Conservation (phyloP, 192 early-diverging fungal genomes). For the Oehlia diaphana region DNA sequence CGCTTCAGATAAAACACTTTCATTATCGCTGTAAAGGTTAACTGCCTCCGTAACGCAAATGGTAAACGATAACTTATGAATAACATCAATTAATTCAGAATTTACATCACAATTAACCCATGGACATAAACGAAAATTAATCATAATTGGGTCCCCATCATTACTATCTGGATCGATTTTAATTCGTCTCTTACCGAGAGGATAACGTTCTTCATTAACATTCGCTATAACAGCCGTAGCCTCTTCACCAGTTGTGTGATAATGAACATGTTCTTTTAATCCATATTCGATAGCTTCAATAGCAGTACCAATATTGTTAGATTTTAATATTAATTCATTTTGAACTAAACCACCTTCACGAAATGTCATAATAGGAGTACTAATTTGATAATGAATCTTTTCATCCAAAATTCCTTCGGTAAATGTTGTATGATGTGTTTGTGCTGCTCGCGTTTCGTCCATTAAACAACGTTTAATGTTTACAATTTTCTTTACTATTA, state of each 20-base stretch:
- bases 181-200: slow-evolving; percentile 31
- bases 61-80: slow-evolving; percentile 8
- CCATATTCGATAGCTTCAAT: slow-evolving; percentile 36
- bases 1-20: too few species aligned
- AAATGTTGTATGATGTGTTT: not conserved
- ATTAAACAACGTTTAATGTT: slow-evolving; percentile 35
- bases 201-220: slow-evolving; percentile 32
- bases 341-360: slow-evolving; percentile 41
- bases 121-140: slow-evolving; percentile 8
- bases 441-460: too few species aligned
- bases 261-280: slow-evolving; percentile 37
- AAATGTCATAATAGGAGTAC: slow-evolving; percentile 35
- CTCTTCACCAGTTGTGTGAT: slow-evolving; percentile 35
- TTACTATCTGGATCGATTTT: not conserved
- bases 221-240: slow-evolving; percentile 10
- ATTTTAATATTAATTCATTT: slow-evolving; percentile 29
- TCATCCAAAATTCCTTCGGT: slow-evolving; percentile 20
- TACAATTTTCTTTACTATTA: slow-evolving; percentile 27
- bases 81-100: slow-evolving; percentile 9
- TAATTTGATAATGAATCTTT: slow-evolving; percentile 32
- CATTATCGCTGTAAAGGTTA: too few species aligned
- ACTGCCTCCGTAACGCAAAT: not conserved
- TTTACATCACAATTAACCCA: slow-evolving; percentile 21
- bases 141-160: not conserved
- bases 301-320: slow-evolving; percentile 16